Base-by-base conservation (phyloP, 2,329 filamentous ascomycete species). In the Fusarium decemcellulare region DNA sequence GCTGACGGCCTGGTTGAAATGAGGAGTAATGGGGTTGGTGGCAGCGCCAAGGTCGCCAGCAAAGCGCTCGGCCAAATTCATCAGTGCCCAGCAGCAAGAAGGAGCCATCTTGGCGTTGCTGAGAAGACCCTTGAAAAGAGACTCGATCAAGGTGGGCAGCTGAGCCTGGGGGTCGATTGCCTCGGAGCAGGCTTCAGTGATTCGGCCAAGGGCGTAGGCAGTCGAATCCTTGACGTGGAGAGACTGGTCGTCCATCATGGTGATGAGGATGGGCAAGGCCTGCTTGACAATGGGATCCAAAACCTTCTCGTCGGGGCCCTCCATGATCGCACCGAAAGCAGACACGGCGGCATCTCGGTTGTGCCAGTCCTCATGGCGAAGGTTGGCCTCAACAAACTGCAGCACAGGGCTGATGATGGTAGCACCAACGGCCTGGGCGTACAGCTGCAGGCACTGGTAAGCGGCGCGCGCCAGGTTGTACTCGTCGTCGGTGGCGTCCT, bases 81-180 rank as follows among this genome's bases (percentile, higher is more conserved):
- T 98, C 72, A 99, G 84, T 34, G 96, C 95, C 96, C 97, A 98
- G 85, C 96, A 99, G 90, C 96, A 98, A 32, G 96, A 99, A 59
- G 94, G 91, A 34, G 95, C 96, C 91, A 99, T 99, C 88, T 97
- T 98, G 64, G 94, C 92, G 79, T 92, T 96, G 83, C 93, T 95
- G 63, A 93, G 90, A 63, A 99, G 87, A 53, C 95, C 96, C 73
- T 91, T 90, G 85, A 99, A 99, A 10, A 99, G 88, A 42, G 95
- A 93, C 60, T 90, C 89, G 76, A 99, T 95, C 67, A 99, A 86
- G 18, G 92, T 90, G 69, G 94, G 92, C 6, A 99, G 88, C 78
- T 98, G 94, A 68, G 91, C 86, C 72, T 88, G 85, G 42, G 94
- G 92, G 79, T 99, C 95, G 76, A 99, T 97, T 46, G 95, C 92